Evolutionary conservation across 176 grass and related monocot species (phyloP), one percentile per base, ranked within the genome.

Genomic region (Oryza brachyantha): DNA sequence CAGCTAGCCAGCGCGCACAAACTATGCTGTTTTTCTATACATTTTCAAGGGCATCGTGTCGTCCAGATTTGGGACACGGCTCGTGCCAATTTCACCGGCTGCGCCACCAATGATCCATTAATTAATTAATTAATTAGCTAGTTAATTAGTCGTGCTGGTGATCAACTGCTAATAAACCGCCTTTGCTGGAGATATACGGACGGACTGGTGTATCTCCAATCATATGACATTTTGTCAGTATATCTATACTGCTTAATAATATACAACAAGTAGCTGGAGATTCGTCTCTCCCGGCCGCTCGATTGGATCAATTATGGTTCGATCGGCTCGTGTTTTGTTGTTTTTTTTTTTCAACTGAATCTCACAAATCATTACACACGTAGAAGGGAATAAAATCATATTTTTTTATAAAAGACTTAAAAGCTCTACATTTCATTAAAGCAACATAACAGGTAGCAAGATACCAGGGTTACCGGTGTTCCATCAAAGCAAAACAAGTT

Each of bases 51-150:
- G 0, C 41, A 17, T 8, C 34, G 0, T 57, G 75, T 62, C 68
- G 43, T 57, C 29, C 14, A 66, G 68, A 79, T 73, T 85, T 42
- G 68, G 68, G 61, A 73, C 75, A 73, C 19, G 34, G 16, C 76
- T 65, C 45, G 59, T 43, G 83, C 62, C 6, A 10, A 62, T 36
- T 52, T 13, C 14, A 46, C 13, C 1, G 46, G 17, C 17, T 19
- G 46, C 1, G 17, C 46, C 46, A 52, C 46, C 46, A 21, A 17
- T 52, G 17, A 19, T 52, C 17, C 17, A 19, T 21, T 21, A 52
- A 19, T 19, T 52, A 19, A 52, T 43, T 43, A 0, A n/a, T 14
- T 43, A 43, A 43, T 43, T 3, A 50, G 7, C 7, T 16, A 3
- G 1, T 50, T 50, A 5, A 21, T 19, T 50, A 19, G 7, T 50